A percentile compares a stretch with the other conserved stretches of the same genome.
Conservation (phyloP, 768 basidiomycete species). For the Suillus luteus region DNA sequence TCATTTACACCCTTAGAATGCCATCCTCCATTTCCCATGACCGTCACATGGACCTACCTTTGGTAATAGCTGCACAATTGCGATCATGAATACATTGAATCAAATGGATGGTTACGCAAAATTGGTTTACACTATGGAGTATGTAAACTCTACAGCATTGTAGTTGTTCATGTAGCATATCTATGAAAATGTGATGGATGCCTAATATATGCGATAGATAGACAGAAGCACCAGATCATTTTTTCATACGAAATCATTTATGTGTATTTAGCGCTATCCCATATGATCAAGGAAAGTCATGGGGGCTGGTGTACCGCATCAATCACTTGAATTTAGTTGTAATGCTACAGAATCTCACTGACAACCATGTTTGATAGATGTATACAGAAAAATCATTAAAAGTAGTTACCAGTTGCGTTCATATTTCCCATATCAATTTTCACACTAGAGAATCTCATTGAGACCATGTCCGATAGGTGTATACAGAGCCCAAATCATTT, state of each 20-base stretch:
- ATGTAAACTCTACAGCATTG: background rate
- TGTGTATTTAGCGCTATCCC: background rate
- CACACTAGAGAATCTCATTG: no score
- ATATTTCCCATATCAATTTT: no score
- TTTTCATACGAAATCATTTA: background rate
- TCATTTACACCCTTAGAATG: background rate
- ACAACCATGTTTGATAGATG: no score
- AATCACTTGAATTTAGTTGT: background rate
- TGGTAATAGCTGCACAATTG: background rate
- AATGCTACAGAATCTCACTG: background rate
- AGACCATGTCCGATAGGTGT: no score
- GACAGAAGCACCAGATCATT: background rate
- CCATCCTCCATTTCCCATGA: background rate
- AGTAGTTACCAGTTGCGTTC: no score
- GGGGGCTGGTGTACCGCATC: background rate
- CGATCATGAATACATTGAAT: background rate
- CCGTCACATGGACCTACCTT: background rate
- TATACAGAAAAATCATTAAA: no score
- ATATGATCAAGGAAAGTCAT: slow-evolving; percentile 2
- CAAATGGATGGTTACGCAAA: background rate
- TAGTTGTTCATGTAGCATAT: background rate
- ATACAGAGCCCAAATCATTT: background rate
- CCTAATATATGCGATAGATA: background rate
- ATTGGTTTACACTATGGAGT: background rate
- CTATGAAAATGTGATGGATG: background rate